Evolutionary conservation across 805 yeast genomes (phyloP).

Genomic region (Saccharomycopsis malanga): DNA sequence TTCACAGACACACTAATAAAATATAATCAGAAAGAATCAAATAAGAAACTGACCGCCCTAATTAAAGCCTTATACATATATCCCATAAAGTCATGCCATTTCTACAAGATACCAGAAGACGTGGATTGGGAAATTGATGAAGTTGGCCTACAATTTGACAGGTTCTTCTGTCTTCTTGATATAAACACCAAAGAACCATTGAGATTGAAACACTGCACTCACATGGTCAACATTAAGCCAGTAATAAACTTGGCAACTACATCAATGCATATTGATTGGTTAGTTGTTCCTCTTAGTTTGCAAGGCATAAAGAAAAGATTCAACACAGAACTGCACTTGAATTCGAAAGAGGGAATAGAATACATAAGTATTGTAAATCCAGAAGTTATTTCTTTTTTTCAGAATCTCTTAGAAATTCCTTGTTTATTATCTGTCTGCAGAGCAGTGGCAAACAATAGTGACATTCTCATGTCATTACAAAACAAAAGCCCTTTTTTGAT

Average conservation of each 20-base stretch:
- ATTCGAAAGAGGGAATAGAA: background rate
- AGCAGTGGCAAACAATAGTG: constrained; percentile 25
- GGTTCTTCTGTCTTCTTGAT: constrained; percentile 34
- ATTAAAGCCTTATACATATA: constrained; percentile 29
- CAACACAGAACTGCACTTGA: no score
- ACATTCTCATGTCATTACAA: constrained; percentile 21
- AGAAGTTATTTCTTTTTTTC: background rate
- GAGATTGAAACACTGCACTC: constrained; percentile 29
- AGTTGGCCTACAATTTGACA: constrained; percentile 35
- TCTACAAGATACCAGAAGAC: constrained; percentile 26
- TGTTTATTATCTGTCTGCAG: constrained; percentile 23
- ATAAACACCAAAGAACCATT: constrained; percentile 26
- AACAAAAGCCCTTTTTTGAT: constrained; percentile 37
- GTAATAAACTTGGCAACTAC: background rate
- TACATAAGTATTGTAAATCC: no score
- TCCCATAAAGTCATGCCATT: constrained; percentile 40
- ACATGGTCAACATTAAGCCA: constrained; percentile 33
- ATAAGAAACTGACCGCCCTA: background rate
- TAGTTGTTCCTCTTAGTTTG: background rate
- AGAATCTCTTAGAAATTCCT: background rate
- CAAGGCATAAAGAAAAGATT: background rate
- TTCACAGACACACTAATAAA: constrained; percentile 20
- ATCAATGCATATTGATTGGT: no score
- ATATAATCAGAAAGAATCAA: background rate
- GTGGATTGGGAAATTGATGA: constrained; percentile 27